Conservation (phyloP, 148 eudicot genomes). For the Rhododendron ferrugineum region DNA sequence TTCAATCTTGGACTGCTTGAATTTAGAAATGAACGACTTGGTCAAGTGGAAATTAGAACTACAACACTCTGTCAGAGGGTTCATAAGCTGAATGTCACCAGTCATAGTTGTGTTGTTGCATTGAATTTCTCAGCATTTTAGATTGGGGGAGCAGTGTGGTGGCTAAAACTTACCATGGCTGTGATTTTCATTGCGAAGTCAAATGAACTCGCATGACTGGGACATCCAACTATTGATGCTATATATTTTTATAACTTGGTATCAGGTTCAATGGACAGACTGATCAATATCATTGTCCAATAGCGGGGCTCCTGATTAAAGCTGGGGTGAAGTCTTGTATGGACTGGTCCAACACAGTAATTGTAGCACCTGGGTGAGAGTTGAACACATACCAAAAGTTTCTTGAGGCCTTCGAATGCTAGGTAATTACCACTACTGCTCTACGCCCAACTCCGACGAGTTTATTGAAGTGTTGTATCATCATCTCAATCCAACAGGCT, state of each 20-base stretch:
- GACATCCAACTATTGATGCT: not conserved
- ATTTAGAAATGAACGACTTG: slow-evolving; percentile 25
- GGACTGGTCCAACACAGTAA: not conserved
- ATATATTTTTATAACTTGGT: not conserved
- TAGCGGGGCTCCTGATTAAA: not conserved
- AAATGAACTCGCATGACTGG: not conserved
- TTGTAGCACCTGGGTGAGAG: not conserved
- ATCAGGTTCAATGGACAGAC: not conserved
- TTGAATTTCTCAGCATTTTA: not conserved
- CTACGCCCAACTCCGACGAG: not conserved
- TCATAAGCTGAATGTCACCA: not conserved
- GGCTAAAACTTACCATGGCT: not conserved
- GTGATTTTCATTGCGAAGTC: not conserved
- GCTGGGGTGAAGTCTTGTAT: not conserved
- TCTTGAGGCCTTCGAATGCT: not conserved
- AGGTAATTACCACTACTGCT: not conserved
- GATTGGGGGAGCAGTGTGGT: not conserved
- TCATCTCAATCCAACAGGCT: not conserved
- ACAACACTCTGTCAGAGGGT: not conserved
- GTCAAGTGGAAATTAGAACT: slow-evolving; percentile 1
- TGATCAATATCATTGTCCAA: not conserved
- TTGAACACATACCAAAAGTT: not conserved
- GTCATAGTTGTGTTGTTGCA: not conserved
- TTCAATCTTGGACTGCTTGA: slow-evolving; percentile 41
- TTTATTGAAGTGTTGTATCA: not conserved